Evolutionary conservation across 2,329 filamentous ascomycete species (phyloP).

Genomic region (Botrytis porri): DNA sequence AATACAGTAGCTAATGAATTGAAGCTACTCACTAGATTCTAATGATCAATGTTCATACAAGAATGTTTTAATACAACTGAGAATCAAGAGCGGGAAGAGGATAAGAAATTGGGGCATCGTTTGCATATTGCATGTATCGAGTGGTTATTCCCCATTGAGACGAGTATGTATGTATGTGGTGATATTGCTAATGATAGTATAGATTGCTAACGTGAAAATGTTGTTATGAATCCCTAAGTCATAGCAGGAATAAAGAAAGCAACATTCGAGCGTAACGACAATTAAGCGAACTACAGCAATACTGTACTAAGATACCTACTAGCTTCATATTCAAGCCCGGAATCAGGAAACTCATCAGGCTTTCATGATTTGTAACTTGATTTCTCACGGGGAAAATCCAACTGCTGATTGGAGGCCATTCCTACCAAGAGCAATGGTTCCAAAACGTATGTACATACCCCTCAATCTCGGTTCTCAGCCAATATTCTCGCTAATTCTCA

Average conservation of each 20-base stretch:
- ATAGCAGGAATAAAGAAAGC: background rate
- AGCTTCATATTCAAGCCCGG: background rate
- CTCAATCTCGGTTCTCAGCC: background rate
- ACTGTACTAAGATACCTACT: background rate
- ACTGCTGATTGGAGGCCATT: background rate
- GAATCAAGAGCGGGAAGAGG: too few species aligned
- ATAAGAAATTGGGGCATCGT: too few species aligned
- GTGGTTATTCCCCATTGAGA: too few species aligned
- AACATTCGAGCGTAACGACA: background rate
- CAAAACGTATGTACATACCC: background rate
- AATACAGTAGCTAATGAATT: too few species aligned
- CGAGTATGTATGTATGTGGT: too few species aligned
- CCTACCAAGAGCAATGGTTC: background rate
- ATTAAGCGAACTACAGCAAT: background rate
- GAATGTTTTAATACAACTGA: accelerated
- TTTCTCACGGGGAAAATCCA: background rate
- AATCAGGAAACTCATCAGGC: background rate
- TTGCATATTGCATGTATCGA: too few species aligned
- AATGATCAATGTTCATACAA: too few species aligned
- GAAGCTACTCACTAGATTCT: too few species aligned
- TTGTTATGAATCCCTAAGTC: background rate
- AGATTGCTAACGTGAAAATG: too few species aligned
- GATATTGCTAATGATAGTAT: too few species aligned
- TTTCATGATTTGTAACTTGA: too few species aligned
- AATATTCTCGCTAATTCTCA: background rate